Conservation (phyloP, 306 rosid species). For the Mucuna pruriens region DNA sequence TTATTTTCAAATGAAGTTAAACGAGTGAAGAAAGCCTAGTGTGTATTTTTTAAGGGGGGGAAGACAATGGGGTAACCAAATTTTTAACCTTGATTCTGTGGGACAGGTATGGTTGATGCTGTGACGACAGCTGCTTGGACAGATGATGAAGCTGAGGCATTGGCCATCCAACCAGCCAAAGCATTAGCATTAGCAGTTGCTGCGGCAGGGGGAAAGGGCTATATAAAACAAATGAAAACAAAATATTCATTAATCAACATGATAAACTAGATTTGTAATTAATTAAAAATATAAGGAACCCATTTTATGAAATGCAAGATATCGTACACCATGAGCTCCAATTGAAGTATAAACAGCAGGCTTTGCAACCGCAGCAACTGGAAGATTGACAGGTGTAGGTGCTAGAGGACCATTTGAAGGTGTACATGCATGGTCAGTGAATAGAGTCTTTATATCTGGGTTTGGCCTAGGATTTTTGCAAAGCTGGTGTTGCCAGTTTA, state of each 20-base stretch:
- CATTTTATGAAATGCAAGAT: constrained; percentile 46
- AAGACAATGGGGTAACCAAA: background rate
- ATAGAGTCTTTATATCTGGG: constrained; percentile 87
- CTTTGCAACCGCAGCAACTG: constrained; percentile 76
- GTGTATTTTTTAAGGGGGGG: background rate
- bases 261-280: constrained; percentile 3
- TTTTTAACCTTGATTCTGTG: constrained; percentile 80
- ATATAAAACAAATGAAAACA: constrained; percentile 34
- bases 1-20: constrained; percentile 9
- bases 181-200: constrained; percentile 81
- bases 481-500: constrained; percentile 97
- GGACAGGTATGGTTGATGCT: constrained; percentile 81
- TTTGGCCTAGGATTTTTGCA: constrained; percentile 80
- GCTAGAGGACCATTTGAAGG: constrained; percentile 77
- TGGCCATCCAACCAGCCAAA: constrained; percentile 94
- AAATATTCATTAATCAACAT: constrained; percentile 30
- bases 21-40: background rate
- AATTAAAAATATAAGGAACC: constrained; percentile 3
- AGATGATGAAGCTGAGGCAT: constrained; percentile 87
- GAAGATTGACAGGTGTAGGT: constrained; percentile 77
- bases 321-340: constrained; percentile 82
- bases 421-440: constrained; percentile 76
- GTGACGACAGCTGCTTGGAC: constrained; percentile 93
- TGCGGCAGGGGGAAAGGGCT: constrained; percentile 79
- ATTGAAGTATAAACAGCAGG: constrained; percentile 75